Evolutionary conservation across 345 rosid genomes (phyloP).

Genomic region (Lumnitzera littorea): DNA sequence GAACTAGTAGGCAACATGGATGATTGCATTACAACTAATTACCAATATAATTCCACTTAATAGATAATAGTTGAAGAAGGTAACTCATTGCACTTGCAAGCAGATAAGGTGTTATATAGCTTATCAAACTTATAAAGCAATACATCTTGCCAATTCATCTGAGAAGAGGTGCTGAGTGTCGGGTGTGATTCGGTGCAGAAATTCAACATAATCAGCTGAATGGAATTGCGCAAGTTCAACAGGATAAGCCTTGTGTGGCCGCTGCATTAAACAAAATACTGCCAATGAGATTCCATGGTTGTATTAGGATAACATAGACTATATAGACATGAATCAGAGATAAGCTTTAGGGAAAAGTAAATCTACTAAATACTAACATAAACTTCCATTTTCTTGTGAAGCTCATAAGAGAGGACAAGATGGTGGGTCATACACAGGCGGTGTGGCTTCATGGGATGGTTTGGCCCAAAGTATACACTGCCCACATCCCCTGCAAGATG

Average conservation of each 20-base stretch:
- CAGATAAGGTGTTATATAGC: too few species aligned
- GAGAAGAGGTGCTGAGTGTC: slow-evolving; percentile 60
- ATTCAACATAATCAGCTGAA: slow-evolving; percentile 88
- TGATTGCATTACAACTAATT: too few species aligned
- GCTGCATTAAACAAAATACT: slow-evolving; percentile 38
- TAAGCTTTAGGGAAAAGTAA: slow-evolving; percentile 6
- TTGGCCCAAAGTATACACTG: slow-evolving; percentile 85
- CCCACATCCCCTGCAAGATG: slow-evolving; percentile 80
- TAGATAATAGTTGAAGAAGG: too few species aligned
- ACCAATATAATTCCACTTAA: too few species aligned
- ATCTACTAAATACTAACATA: slow-evolving; percentile 42
- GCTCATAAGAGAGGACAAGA: slow-evolving; percentile 88
- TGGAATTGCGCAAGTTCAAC: slow-evolving; percentile 96
- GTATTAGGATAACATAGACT: not conserved
- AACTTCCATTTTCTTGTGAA: slow-evolving; percentile 92
- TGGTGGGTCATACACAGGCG: slow-evolving; percentile 98
- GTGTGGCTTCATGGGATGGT: slow-evolving; percentile 99
- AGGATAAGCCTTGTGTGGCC: slow-evolving; percentile 98
- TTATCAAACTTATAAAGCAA: not conserved
- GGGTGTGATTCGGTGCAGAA: slow-evolving; percentile 76
- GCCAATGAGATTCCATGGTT: slow-evolving; percentile 3
- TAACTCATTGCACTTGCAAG: too few species aligned
- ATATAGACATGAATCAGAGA: not conserved
- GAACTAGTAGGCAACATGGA: too few species aligned
- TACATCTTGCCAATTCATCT: slow-evolving; percentile 64